phyloP scores from a whole-genome alignment of 768 basidiomycete species.

The Boletus reticulatus region DNA sequence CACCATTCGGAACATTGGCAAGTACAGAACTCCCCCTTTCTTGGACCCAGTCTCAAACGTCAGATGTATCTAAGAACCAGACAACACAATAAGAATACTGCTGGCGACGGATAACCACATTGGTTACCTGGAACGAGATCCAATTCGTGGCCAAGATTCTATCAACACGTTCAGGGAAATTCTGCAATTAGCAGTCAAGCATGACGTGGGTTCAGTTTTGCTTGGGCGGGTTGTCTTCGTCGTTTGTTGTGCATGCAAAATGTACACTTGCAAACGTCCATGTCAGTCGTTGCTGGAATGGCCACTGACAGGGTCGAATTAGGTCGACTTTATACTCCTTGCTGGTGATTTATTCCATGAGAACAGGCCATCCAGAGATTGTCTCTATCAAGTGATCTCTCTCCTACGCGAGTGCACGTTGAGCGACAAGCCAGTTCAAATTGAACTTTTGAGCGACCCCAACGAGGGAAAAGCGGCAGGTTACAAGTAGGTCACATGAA shows the following conservation, averaged over 20 bases:
- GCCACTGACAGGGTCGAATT: slow-evolving; percentile 2
- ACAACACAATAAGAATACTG: slow-evolving; percentile 77
- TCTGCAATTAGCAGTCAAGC: slow-evolving; percentile 83
- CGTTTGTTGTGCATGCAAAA: neutral
- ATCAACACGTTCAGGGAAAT: slow-evolving; percentile 96
- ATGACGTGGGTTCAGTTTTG: slow-evolving; percentile 59
- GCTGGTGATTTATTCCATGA: slow-evolving; percentile 98
- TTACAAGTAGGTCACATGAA: slow-evolving; percentile 59
- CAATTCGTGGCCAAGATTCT: slow-evolving; percentile 90
- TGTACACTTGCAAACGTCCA: neutral
- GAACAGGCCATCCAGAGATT: slow-evolving; percentile 90
- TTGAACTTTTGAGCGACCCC: slow-evolving; percentile 92
- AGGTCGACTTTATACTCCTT: slow-evolving; percentile 96
- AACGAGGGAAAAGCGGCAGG: slow-evolving; percentile 84
- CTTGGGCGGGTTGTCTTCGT: neutral
- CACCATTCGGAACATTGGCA: slow-evolving; percentile 39
- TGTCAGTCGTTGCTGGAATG: neutral
- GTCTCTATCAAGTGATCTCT: slow-evolving; percentile 85
- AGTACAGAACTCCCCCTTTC: slow-evolving; percentile 18
- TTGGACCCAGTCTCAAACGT: neutral
- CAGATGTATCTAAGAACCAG: slow-evolving; percentile 39
- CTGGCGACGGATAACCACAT: slow-evolving; percentile 97
- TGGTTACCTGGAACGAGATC: slow-evolving; percentile 92
- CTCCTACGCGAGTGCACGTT: slow-evolving; percentile 88
- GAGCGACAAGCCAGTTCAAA: slow-evolving; percentile 82